Evolutionary conservation across 768 basidiomycete species (phyloP).

Genomic region (Psilocybe azurescens): DNA sequence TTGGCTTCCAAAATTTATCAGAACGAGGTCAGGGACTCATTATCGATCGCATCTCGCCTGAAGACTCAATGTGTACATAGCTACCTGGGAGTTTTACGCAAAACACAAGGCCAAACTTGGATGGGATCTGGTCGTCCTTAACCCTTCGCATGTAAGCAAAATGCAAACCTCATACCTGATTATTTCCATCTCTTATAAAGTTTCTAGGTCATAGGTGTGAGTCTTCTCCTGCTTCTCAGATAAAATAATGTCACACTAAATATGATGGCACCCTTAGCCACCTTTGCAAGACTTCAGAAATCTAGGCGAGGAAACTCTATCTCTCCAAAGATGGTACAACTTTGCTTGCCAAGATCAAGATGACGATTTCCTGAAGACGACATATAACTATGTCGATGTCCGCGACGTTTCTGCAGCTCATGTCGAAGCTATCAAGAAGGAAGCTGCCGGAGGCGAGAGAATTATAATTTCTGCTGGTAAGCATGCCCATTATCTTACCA

Average conservation of each 20-base stretch:
- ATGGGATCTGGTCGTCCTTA: conserved; percentile 58
- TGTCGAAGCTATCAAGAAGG: conserved; percentile 52
- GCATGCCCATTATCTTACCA: background rate
- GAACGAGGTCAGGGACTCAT: conserved; percentile 52
- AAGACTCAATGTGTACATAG: conserved; percentile 14
- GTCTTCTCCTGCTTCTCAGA: background rate
- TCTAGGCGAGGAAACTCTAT: conserved; percentile 8
- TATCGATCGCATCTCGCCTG: too few species aligned
- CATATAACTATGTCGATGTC: conserved; percentile 51
- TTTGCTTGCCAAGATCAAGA: conserved; percentile 24
- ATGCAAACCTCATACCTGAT: background rate
- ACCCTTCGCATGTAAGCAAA: conserved; percentile 44
- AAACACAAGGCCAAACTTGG: conserved; percentile 44
- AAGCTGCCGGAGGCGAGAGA: conserved; percentile 59
- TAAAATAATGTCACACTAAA: conserved; percentile 30
- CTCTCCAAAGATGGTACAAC: background rate
- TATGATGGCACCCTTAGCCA: conserved; percentile 20
- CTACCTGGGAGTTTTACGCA: conserved; percentile 48
- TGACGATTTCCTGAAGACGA: conserved; percentile 20
- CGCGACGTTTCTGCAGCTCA: conserved; percentile 65
- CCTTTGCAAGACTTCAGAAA: conserved; percentile 40
- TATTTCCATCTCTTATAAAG: too few species aligned
- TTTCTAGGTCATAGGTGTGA: conserved; percentile 11
- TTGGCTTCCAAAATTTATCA: conserved; percentile 67
- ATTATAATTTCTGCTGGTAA: conserved; percentile 52